Evolutionary conservation across 116 monocot genomes (phyloP).

Genomic region (Dioscorea cayenensis): DNA sequence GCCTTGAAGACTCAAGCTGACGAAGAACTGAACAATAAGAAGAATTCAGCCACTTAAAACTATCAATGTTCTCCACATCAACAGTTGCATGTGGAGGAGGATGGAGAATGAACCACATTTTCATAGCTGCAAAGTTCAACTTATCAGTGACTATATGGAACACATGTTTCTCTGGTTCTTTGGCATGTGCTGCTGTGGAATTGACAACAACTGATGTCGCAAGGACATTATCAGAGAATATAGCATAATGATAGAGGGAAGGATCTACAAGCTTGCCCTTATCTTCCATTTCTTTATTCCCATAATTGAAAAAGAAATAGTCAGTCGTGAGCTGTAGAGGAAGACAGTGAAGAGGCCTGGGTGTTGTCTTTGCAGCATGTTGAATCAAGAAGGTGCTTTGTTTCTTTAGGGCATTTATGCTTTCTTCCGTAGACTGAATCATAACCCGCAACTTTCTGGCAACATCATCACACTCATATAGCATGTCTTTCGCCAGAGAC

Average conservation of each 20-base stretch:
- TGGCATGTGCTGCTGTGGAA: conserved; percentile 59
- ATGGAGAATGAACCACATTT: conserved; percentile 66
- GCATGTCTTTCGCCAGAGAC: conserved; percentile 44
- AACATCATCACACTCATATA: conserved; percentile 37
- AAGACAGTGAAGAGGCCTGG: conserved; percentile 77
- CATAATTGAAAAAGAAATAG: conserved; percentile 41
- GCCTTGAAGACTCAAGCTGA: conserved; percentile 66
- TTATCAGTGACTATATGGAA: conserved; percentile 84
- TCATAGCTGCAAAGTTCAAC: conserved; percentile 77
- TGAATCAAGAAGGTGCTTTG: conserved; percentile 68
- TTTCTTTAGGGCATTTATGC: conserved; percentile 40
- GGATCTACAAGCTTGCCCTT: conserved; percentile 51
- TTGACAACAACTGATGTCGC: conserved; percentile 83
- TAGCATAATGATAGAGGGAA: conserved; percentile 78
- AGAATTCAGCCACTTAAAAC: conserved; percentile 93
- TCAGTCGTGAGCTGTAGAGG: conserved; percentile 62
- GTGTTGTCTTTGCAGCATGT: conserved; percentile 70
- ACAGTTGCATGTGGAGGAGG: conserved; percentile 38
- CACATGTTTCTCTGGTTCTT: conserved; percentile 74
- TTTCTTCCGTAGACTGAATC: conserved; percentile 56
- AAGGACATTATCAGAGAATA: conserved; percentile 92
- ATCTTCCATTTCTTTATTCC: conserved; percentile 15
- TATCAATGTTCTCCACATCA: conserved; percentile 37
- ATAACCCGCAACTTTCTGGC: conserved; percentile 62
- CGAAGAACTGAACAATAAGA: conserved; percentile 80